These are phyloP conservation scores for Dioszegia aurantiaca DNA, from an alignment of 768 basidiomycete genomes.

Conservation along the genomic window DNA sequence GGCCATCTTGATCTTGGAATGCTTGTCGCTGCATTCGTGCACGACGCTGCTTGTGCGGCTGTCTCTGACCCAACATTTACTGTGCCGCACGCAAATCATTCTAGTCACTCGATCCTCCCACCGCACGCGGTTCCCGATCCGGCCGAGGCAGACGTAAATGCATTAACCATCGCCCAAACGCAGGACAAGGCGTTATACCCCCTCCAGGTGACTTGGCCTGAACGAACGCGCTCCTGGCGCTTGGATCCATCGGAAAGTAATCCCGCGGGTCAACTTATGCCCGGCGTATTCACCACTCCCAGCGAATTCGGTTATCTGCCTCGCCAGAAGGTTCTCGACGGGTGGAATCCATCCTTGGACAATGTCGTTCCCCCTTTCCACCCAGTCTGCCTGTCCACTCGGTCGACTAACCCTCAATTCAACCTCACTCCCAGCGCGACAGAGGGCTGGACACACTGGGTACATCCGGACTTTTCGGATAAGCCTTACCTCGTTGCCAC, in stretches of 20 bases:
- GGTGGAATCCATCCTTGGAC: conserved; percentile 39
- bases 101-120: background rate
- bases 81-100: conserved; percentile 10
- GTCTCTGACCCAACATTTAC: conserved; percentile 25
- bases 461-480: conserved; percentile 44
- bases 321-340: conserved; percentile 30
- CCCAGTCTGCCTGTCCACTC: conserved; percentile 37
- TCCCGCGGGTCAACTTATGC: conserved; percentile 30
- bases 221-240: conserved; percentile 28
- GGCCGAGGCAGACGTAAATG: background rate
- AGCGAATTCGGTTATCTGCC: conserved; percentile 37
- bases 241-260: conserved; percentile 20
- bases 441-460: conserved; percentile 44
- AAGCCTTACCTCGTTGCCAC: conserved; percentile 47
- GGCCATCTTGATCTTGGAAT: conserved; percentile 49
- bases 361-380: conserved; percentile 29
- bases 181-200: conserved; percentile 6
- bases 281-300: conserved; percentile 34
- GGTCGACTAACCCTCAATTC: conserved; percentile 29
- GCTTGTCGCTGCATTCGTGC: conserved; percentile 40
- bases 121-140: background rate
- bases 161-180: background rate
- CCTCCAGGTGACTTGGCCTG: conserved; percentile 25
- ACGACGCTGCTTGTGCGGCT: conserved; percentile 44
- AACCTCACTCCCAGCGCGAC: conserved; percentile 40